phyloP scores from a whole-genome alignment of 2,329 filamentous ascomycete genomes.

The Fusarium avenaceum region DNA sequence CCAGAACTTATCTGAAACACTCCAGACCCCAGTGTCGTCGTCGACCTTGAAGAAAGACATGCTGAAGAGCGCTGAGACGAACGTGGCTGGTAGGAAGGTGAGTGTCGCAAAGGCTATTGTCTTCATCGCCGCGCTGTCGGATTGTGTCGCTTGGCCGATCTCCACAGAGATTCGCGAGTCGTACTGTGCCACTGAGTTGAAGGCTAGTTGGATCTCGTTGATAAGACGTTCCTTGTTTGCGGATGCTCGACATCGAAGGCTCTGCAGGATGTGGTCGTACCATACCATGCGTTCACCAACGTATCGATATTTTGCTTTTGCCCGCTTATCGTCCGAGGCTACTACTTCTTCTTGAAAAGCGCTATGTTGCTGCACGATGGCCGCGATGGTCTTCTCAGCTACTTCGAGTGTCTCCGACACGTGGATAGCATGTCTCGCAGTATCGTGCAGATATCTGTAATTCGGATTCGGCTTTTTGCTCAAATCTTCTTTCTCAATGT shows the following conservation, averaged over 20 bases:
- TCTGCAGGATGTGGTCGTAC: conserved; percentile 52
- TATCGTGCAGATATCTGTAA: conserved; percentile 57
- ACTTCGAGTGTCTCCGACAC: conserved; percentile 59
- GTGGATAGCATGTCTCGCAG: conserved; percentile 61
- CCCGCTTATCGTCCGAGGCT: background rate
- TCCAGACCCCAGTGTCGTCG: conserved; percentile 44
- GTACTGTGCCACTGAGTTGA: conserved; percentile 60
- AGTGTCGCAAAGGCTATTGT: conserved; percentile 64
- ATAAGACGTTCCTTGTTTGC: conserved; percentile 62
- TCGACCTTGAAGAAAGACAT: conserved; percentile 59
- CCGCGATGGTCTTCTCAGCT: conserved; percentile 49
- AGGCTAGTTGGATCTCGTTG: conserved; percentile 68
- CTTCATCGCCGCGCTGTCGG: conserved; percentile 66
- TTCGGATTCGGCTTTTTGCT: conserved; percentile 49
- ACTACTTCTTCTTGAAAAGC: conserved; percentile 21
- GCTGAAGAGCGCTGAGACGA: conserved; percentile 63
- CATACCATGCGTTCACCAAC: conserved; percentile 53
- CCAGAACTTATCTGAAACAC: conserved; percentile 53
- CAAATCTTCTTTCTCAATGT: conserved; percentile 48
- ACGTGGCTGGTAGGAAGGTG: conserved; percentile 65
- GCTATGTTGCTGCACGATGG: conserved; percentile 53
- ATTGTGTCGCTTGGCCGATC: conserved; percentile 57
- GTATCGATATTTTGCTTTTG: conserved; percentile 19
- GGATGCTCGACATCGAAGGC: conserved; percentile 53
- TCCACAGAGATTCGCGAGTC: conserved; percentile 56